Base-by-base conservation (phyloP, 495 filamentous ascomycete genomes). In the Aspergillus coremiiformis region DNA sequence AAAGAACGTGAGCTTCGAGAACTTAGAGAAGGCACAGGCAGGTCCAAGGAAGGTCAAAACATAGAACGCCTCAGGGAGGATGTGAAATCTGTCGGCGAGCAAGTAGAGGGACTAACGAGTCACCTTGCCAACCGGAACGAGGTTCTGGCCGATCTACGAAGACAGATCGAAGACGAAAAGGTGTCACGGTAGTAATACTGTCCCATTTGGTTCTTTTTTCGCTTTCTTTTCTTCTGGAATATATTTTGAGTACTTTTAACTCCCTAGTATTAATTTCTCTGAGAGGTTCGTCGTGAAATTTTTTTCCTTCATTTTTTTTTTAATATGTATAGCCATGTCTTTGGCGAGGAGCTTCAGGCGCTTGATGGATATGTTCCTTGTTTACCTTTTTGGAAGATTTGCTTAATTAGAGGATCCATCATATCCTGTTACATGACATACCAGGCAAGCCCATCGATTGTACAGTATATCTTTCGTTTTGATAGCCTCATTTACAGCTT, bases 81-180 rank as follows among this genome's bases (percentile, higher is more conserved):
- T 61, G 64, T 78, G 21, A 72, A 71, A 60, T 65, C 68, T 26
- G 76, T 79, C 39, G 75, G 66, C 8, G 76, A 78, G 41, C 71
- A 79, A 59, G 76, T 80, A 27, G 77, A 78, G 20, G 73, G 75
- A n/a, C 54, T 80, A 52, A 77, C 77, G 62, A 66, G 41, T 32
- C 77, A 80, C 65, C 62, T 75, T 49, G 66, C 65, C 39, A 65
- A 65, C 37, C 70, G 77, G 26, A 71, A 72, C 44, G 68, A 62
- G 11, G 59, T 64, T 8, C 65, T 79, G 54, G 57, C 69, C 6
- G 72, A 76, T 52, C 39, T 79, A 45, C 67, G 69, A 47, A 56
- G 64, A 45, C 67, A 80, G 53, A 66, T 78, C 54, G 74, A 78
- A 51, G 69, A 75, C 6, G 74, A 72, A 55, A 71, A 68, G 53